These are phyloP conservation scores for Pyrus bretschneideri DNA, from an alignment of 306 rosid genomes.

Conservation along the genomic window DNA sequence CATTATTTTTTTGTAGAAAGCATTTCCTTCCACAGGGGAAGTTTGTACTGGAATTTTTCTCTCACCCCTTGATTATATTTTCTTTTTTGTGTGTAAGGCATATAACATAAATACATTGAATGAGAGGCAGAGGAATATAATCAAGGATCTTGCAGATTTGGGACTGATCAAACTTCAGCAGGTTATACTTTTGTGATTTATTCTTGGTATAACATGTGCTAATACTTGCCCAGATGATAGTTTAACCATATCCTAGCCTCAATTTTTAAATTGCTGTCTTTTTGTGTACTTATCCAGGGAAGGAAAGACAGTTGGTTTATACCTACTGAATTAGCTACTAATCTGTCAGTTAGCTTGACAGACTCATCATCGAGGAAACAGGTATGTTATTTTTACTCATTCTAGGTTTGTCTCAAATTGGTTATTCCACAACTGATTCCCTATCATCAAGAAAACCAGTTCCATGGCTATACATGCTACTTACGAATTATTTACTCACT, in stretches of 20 bases:
- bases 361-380: constrained; percentile 78
- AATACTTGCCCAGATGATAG: constrained; percentile 11
- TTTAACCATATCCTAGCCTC: constrained; percentile 8
- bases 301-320: constrained; percentile 94
- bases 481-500: background rate
- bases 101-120: constrained; percentile 65
- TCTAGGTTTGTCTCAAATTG: background rate
- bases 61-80: constrained; percentile 15
- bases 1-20: background rate
- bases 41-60: constrained; percentile 7
- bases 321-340: constrained; percentile 91
- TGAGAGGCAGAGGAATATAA: constrained; percentile 55
- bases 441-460: constrained; percentile 1
- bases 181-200: constrained; percentile 38
- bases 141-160: constrained; percentile 88
- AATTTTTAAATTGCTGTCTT: background rate
- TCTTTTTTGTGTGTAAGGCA: constrained; percentile 44
- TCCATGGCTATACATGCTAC: background rate
- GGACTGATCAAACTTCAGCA: constrained; percentile 95
- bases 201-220: constrained; percentile 15
- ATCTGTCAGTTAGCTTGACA: constrained; percentile 88
- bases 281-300: constrained; percentile 48
- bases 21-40: background rate
- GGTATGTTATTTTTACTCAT: constrained; percentile 27
- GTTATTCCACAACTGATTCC: constrained; percentile 11